Percentiles rank a stretch among this genome's conserved stretches.
Conservation (phyloP, 148 eudicot species). For the Rhododendron molle region DNA sequence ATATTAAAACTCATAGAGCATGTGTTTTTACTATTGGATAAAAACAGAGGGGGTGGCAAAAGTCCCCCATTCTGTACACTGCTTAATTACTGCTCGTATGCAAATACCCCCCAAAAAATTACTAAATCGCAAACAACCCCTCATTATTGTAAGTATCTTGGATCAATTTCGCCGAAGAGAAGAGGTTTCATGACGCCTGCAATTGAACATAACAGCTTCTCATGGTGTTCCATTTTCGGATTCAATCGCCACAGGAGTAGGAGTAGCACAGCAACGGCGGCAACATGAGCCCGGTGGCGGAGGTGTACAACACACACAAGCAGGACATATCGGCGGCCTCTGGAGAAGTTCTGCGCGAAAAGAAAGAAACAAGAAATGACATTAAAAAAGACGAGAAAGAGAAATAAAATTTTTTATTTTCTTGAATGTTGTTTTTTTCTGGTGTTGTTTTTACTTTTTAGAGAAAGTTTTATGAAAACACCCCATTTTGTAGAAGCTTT, state of each 20-base stretch:
- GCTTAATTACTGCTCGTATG: not conserved
- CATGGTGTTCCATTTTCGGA: not conserved
- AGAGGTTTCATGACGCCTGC: not conserved
- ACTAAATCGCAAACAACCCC: not conserved
- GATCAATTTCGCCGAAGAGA: not conserved
- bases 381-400: not conserved
- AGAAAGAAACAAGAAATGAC: not conserved
- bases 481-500: not conserved
- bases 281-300: conserved; percentile 13
- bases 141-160: not conserved
- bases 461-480: not conserved
- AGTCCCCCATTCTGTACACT: not conserved
- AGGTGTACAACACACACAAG: conserved; percentile 28
- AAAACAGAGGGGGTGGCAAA: not conserved
- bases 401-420: too few relatives aligned
- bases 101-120: not conserved
- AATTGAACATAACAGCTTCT: not conserved
- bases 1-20: not conserved
- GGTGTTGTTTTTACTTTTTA: not conserved
- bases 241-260: not conserved
- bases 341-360: not conserved
- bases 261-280: conserved; percentile 8
- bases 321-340: conserved; percentile 19
- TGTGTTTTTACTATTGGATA: too few relatives aligned
- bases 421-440: not conserved